Evolutionary conservation across 2,329 filamentous ascomycete genomes (phyloP), one percentile per base, ranked within the genome.

Genomic region (Raffaelea ambrosiae): DNA sequence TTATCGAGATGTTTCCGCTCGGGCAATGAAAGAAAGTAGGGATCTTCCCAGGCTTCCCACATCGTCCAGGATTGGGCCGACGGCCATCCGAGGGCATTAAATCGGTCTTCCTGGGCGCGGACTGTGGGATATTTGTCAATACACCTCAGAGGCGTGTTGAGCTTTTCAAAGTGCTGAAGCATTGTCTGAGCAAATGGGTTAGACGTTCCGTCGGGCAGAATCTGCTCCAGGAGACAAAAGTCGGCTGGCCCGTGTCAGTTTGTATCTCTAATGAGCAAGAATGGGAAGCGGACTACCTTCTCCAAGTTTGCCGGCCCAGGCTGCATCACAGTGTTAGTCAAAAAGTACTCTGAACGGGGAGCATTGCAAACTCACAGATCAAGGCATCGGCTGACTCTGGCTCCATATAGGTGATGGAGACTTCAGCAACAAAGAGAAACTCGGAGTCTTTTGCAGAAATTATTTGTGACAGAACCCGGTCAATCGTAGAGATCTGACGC

Each of bases 351-450:
- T n/a, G n/a, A n/a, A n/a, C n/a, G n/a, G n/a, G n/a, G n/a, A n/a
- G n/a, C 26, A 7, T 13, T 29, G 18, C 20, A 22, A 13, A 48
- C 48, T 31, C 16, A 51, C 41, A 62, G 26, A 96, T 82, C 9
- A 96, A 71, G 16, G 75, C 71, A 67, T 95, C 83, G 5, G 88
- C 82, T 38, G 80, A 81, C 20, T 76, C 63, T 3, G 80, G 78
- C 48, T 88, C 81, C 87, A 95, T 94, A 58, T 95, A 95, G 1
- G 88, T 93, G 38, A 95, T 79, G 3, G 89, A 94, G 14, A 95
- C 89, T 65, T 97, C 91, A 1, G 89, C 89, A 22, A 89, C 76
- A 57, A 93, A 95, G 21, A 96, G 69, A 2, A 95, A 75, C 3
- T 75, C 71, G 50, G 77, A 80, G 8, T 77, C 67, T 1, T 73